Evolutionary conservation across 2,329 filamentous ascomycete genomes (phyloP), one percentile per base, ranked within the genome.

Genomic region (Arthroderma sp.): DNA sequence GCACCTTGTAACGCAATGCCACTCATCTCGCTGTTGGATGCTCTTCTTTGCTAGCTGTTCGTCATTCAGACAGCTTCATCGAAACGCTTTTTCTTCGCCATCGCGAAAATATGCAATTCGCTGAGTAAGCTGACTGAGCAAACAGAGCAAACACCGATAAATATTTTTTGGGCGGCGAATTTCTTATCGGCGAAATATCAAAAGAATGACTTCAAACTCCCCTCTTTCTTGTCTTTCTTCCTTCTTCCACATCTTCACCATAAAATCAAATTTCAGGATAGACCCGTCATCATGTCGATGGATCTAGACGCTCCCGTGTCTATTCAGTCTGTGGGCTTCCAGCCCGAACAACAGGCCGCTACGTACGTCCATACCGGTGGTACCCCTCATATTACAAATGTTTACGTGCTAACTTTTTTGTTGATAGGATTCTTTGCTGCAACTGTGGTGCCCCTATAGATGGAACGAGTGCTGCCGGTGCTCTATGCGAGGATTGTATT

Each of bases 371-470:
- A 22, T 22, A 22, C 1, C 8, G 46, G 29, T 36, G 32, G 38
- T 41, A 41, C 30, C 36, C 48, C 40, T 45, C 40, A 44, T 42
- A 39, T 22, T 22, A 22, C 15, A 22, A 22, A 22, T 22, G 15
- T 22, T 22, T 22, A 22, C 15, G 15, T 22, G 15, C 15, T 22
- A 41, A 52, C 53, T 51, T 49, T 22, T 40, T 32, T 45, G 33
- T 41, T 43, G 40, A 28, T 48, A 85, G 80, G n/a, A 94, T 96
- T 60, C 83, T 98, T 47, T 98, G 91, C 68, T 94, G 86, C 71
- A 94, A 96, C 73, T 98, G 91, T 66, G 91, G 89, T 60, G 87
- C 86, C 49, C 82, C 89, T 34, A 94, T 98, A 58, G 88, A 95
- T 66, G 91, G 91, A 64, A 94, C 87, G 11, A 78, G 80, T 9